A percentile compares a stretch with the other conserved stretches of the same genome.
Conservation (phyloP, 306 rosid species). For the Erythrophleum fordii region DNA sequence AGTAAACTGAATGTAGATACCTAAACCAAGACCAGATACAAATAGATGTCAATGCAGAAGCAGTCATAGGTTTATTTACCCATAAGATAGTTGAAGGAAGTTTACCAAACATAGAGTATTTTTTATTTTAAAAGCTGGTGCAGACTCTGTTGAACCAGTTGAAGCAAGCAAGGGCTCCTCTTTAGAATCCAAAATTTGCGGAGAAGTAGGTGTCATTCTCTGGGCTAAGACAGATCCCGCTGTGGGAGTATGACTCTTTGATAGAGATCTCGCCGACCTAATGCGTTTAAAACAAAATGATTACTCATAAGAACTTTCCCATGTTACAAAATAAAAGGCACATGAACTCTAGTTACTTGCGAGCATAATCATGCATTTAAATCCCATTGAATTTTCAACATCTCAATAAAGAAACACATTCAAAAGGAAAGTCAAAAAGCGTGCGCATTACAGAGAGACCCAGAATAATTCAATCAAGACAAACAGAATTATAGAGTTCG, state of each 20-base stretch:
- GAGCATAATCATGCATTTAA: conserved; percentile 22
- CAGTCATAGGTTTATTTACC: conserved; percentile 1
- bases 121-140: conserved; percentile 58
- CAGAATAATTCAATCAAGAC: conserved; percentile 4
- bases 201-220: conserved; percentile 47
- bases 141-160: conserved; percentile 46
- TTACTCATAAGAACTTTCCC: conserved; percentile 19
- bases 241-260: conserved; percentile 72
- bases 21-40: conserved; percentile 46
- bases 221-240: conserved; percentile 63
- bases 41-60: conserved; percentile 22
- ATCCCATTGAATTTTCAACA: conserved; percentile 19
- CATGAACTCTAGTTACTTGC: neutral
- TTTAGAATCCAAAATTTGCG: conserved; percentile 36
- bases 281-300: conserved; percentile 34
- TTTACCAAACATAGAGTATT: conserved; percentile 68
- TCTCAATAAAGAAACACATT: neutral
- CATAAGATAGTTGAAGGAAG: conserved; percentile 25
- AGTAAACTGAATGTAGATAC: conserved; percentile 65
- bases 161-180: conserved; percentile 69
- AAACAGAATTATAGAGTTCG: neutral
- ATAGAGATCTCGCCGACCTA: conserved; percentile 88
- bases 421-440: conserved; percentile 19
- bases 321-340: conserved; percentile 15
- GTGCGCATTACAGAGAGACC: neutral